phyloP scores from a whole-genome alignment of 768 basidiomycete genomes.

The Mycena floridula region DNA sequence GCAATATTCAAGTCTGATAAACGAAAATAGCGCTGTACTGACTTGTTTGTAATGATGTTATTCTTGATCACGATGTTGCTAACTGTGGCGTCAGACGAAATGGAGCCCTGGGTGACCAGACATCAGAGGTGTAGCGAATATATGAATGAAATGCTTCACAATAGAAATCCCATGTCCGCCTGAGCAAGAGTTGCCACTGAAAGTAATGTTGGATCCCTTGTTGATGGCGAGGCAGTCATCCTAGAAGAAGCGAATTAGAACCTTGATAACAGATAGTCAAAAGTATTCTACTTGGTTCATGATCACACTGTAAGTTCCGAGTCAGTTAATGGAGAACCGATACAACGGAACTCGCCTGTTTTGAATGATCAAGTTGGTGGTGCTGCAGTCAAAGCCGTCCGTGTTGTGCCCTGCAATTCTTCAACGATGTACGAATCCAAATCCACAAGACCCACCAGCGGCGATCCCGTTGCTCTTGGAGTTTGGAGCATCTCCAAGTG shows the following conservation, averaged over 20 bases:
- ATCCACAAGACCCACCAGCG: constrained; percentile 32
- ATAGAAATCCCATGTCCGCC: constrained; percentile 64
- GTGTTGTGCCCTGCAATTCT: constrained; percentile 34
- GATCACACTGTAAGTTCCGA: no score
- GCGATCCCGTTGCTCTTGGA: constrained; percentile 39
- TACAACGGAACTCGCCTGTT: constrained; percentile 25
- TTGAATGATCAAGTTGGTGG: constrained; percentile 30
- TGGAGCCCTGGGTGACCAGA: constrained; percentile 51
- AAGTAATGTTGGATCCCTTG: constrained; percentile 34
- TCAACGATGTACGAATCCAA: no score
- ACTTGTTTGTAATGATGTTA: constrained; percentile 56
- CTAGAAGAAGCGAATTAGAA: constrained; percentile 11
- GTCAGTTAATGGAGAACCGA: no score
- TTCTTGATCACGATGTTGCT: constrained; percentile 38
- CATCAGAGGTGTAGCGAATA: constrained; percentile 20
- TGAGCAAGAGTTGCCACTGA: constrained; percentile 47
- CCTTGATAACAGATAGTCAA: constrained; percentile 18
- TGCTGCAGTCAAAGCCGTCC: constrained; percentile 42
- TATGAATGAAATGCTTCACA: constrained; percentile 31
- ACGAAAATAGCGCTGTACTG: constrained; percentile 3
- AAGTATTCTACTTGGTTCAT: constrained; percentile 34
- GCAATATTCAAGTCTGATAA: no score
- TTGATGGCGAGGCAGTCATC: constrained; percentile 62
- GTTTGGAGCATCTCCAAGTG: constrained; percentile 46
- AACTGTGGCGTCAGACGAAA: constrained; percentile 39